Percentiles rank a stretch among this genome's conserved stretches.
Conservation (phyloP, 2,329 filamentous ascomycete species). For the Sclerotinia sclerotiorum region DNA sequence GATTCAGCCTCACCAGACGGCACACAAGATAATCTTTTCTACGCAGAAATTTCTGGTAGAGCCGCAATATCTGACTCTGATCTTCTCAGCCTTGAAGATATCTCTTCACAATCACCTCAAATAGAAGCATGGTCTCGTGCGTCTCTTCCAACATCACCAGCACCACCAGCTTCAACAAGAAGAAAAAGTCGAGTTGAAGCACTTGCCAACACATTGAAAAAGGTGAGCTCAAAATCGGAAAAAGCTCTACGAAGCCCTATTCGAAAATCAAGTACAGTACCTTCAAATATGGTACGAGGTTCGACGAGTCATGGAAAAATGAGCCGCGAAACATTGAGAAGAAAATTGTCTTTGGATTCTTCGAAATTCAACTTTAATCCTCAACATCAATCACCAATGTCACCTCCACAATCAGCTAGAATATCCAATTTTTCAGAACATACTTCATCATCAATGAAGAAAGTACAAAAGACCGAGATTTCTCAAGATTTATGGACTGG, state of each 20-base stretch:
- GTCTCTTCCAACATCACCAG: conserved; percentile 35
- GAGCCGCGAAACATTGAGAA: conserved; percentile 48
- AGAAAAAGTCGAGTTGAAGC: conserved; percentile 40
- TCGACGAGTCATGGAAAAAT: conserved; percentile 38
- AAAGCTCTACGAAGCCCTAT: conserved; percentile 42
- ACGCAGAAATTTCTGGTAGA: conserved; percentile 35
- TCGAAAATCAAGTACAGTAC: conserved; percentile 41
- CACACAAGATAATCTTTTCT: conserved; percentile 30
- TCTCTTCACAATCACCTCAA: conserved; percentile 35
- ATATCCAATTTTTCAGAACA: conserved; percentile 34
- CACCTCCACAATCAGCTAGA: conserved; percentile 48
- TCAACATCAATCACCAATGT: conserved; percentile 46
- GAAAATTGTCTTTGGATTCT: conserved; percentile 47
- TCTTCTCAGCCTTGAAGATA: conserved; percentile 38
- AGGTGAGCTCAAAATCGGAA: conserved; percentile 39
- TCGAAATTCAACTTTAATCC: conserved; percentile 49
- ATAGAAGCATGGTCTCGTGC: conserved; percentile 26
- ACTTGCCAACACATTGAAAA: conserved; percentile 49
- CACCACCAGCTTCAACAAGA: conserved; percentile 24
- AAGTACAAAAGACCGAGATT: conserved; percentile 35
- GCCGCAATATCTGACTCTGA: conserved; percentile 40
- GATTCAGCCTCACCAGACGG: conserved; percentile 28
- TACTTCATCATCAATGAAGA: conserved; percentile 26
- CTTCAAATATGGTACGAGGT: conserved; percentile 37
- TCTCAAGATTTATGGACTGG: conserved; percentile 37